Percentiles rank a stretch among this genome's conserved stretches.
Conservation (phyloP, 1,139 yeast genomes). For the Lodderomyces metapsilosis region DNA sequence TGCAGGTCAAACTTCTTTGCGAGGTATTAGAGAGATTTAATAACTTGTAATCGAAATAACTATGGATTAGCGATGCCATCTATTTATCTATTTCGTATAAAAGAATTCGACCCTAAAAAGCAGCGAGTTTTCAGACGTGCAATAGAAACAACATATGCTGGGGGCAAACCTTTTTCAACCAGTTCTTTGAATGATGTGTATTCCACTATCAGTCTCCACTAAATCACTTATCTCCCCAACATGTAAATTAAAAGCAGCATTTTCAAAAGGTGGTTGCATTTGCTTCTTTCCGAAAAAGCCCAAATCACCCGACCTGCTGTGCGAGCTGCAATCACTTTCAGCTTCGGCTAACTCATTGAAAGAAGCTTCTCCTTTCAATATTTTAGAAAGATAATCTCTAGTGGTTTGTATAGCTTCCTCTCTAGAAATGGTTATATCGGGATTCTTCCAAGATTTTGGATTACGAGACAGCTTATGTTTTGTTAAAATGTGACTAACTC, state of each 20-base stretch:
- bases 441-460: slow-evolving; percentile 89
- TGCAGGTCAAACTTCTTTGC: no score
- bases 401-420: slow-evolving; percentile 78
- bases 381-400: slow-evolving; percentile 56
- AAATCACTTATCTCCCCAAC: slow-evolving; percentile 83
- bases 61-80: no score
- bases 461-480: slow-evolving; percentile 83
- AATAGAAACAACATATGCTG: no score
- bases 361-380: slow-evolving; percentile 66
- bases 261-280: slow-evolving; percentile 94
- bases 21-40: no score
- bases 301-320: slow-evolving; percentile 84
- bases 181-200: slow-evolving; percentile 83
- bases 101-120: no score
- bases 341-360: slow-evolving; percentile 73
- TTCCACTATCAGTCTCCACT: slow-evolving; percentile 88
- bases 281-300: slow-evolving; percentile 87
- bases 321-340: slow-evolving; percentile 89
- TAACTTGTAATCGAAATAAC: no score
- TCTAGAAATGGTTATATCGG: slow-evolving; percentile 70
- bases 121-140: no score
- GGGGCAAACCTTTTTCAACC: slow-evolving; percentile 40
- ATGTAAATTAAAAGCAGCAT: slow-evolving; percentile 76
- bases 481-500: slow-evolving; percentile 66
- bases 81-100: no score